Percentiles rank a stretch among this genome's conserved stretches.
Conservation (phyloP, 1,139 yeast genomes). For the Scheffersomyces cryptocercus region DNA sequence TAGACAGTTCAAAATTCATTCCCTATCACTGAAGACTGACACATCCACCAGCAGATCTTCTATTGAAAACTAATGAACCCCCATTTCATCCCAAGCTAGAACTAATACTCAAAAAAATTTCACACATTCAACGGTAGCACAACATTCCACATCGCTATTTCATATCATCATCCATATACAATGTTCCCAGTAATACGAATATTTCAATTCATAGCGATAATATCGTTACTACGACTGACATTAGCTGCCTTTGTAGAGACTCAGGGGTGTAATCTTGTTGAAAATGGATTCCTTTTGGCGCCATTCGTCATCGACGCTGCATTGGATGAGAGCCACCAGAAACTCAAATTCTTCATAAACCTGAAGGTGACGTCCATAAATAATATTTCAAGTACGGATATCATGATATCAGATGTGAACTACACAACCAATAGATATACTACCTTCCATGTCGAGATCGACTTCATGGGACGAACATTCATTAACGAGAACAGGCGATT, state of each 20-base stretch:
- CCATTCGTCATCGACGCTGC: conserved; percentile 45
- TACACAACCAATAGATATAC: conserved; percentile 46
- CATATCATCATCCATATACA: no score
- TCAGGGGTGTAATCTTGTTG: conserved; percentile 8
- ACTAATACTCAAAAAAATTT: no score
- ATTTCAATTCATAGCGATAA: neutral
- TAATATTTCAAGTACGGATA: conserved; percentile 12
- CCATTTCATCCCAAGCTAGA: no score
- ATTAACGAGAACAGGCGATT: conserved; percentile 41
- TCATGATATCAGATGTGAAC: conserved; percentile 44
- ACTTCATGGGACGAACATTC: conserved; percentile 45
- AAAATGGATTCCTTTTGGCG: conserved; percentile 18
- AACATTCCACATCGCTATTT: no score
- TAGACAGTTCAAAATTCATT: no score
- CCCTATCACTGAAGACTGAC: no score
- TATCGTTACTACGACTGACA: conserved; percentile 6
- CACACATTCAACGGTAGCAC: no score
- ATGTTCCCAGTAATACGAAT: no score
- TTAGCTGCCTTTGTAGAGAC: conserved; percentile 17
- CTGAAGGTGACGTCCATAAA: conserved; percentile 27
- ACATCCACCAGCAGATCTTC: no score
- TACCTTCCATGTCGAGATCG: conserved; percentile 47
- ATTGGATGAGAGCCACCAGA: conserved; percentile 31
- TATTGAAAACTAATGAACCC: no score
- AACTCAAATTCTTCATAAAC: conserved; percentile 41